Percentiles rank a stretch among this genome's conserved stretches.
These are phyloP conservation scores for Diplodia seriata DNA, from an alignment of 2,329 filamentous ascomycete species.

Conservation along the genomic window DNA sequence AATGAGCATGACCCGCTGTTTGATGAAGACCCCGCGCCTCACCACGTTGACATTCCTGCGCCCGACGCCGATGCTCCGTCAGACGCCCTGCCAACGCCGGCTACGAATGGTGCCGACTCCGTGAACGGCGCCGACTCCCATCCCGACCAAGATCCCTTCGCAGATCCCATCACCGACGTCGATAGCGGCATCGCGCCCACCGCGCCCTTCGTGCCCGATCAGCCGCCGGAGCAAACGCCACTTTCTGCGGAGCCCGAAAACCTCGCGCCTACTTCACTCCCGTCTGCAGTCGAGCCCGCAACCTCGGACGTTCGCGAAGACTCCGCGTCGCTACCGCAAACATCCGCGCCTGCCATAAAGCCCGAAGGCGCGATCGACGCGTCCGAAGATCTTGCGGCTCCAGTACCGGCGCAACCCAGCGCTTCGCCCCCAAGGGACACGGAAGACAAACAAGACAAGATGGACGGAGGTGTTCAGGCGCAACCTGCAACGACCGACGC, in stretches of 20 bases:
- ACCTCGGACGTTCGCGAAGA: constrained; percentile 42
- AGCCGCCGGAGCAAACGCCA: constrained; percentile 48
- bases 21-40: constrained; percentile 41
- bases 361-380: constrained; percentile 10
- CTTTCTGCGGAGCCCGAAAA: constrained; percentile 40
- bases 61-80: constrained; percentile 35
- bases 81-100: constrained; percentile 32
- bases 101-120: constrained; percentile 44
- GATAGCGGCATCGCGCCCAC: constrained; percentile 53
- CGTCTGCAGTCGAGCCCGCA: constrained; percentile 52
- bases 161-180: constrained; percentile 51
- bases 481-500: constrained; percentile 7
- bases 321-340: constrained; percentile 12
- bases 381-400: not conserved
- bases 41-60: constrained; percentile 37
- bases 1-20: constrained; percentile 44
- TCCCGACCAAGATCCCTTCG: constrained; percentile 41
- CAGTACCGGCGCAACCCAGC: constrained; percentile 1
- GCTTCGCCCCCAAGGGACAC: constrained; percentile 4
- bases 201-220: constrained; percentile 52
- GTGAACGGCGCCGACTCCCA: constrained; percentile 36
- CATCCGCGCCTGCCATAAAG: constrained; percentile 6
- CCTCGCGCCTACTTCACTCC: constrained; percentile 41
- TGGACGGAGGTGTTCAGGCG: constrained; percentile 2
- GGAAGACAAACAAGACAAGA: constrained; percentile 14